Conservation (phyloP, 2,329 filamentous ascomycete species). For the Thyridium curvatum region DNA sequence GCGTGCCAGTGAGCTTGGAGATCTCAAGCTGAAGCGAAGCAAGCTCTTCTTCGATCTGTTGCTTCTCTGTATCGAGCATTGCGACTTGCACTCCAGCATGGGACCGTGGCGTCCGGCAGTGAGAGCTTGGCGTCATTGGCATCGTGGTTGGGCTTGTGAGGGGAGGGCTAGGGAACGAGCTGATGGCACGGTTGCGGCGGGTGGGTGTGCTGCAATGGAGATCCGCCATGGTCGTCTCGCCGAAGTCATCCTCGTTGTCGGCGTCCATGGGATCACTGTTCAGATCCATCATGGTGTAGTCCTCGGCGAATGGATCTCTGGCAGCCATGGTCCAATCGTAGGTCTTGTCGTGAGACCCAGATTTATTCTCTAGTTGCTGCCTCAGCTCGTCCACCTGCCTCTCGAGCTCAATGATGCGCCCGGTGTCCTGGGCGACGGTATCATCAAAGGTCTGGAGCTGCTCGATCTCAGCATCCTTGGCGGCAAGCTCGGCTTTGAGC, state of each 20-base stretch:
- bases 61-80: constrained; percentile 34
- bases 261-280: constrained; percentile 16
- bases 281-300: constrained; percentile 27
- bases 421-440: constrained; percentile 41
- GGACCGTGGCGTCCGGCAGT: constrained; percentile 16
- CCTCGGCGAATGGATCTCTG: constrained; percentile 38
- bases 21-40: constrained; percentile 42
- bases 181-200: constrained; percentile 15
- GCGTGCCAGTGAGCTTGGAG: constrained; percentile 35
- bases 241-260: constrained; percentile 31
- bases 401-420: constrained; percentile 29
- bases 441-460: constrained; percentile 33
- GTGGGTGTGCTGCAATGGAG: constrained; percentile 46
- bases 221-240: constrained; percentile 44
- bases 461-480: constrained; percentile 46
- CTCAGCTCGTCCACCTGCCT: constrained; percentile 24
- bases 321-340: constrained; percentile 47
- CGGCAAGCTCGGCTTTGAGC: constrained; percentile 41
- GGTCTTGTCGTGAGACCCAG: constrained; percentile 5
- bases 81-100: constrained; percentile 32
- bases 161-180: constrained; percentile 50
- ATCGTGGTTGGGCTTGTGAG: constrained; percentile 40
- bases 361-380: constrained; percentile 16
- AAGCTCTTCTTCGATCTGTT: constrained; percentile 38
- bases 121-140: constrained; percentile 20